phyloP scores from a whole-genome alignment of 768 basidiomycete species.

The Pseudohyphozyma bogoriensis region DNA sequence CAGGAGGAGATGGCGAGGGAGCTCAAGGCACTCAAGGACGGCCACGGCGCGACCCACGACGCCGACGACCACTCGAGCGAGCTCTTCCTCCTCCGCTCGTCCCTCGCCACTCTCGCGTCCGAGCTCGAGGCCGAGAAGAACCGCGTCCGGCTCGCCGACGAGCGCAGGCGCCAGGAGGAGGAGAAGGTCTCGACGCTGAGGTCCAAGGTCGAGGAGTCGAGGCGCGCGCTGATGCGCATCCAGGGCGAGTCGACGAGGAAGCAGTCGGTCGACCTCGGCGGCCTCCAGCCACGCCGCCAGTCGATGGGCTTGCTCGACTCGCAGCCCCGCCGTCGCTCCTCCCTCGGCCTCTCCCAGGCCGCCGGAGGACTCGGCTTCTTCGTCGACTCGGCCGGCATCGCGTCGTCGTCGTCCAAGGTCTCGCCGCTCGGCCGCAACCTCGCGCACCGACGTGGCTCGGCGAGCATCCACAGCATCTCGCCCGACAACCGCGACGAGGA shows the following conservation, averaged over 20 bases:
- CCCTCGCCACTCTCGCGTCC: conserved; percentile 19
- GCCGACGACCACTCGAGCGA: conserved; percentile 15
- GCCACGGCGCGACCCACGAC: not conserved
- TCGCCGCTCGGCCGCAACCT: conserved; percentile 1
- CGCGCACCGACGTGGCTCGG: conserved; percentile 23
- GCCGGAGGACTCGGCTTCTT: conserved; percentile 16
- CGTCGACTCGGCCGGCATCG: not conserved
- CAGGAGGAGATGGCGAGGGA: conserved; percentile 10
- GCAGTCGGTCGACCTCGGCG: not conserved
- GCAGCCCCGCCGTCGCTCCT: conserved; percentile 12
- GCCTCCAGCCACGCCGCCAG: conserved; percentile 3
- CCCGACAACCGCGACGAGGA: conserved; percentile 11
- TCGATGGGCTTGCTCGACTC: conserved; percentile 4
- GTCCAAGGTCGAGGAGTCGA: conserved; percentile 25
- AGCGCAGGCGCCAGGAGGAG: conserved; percentile 15
- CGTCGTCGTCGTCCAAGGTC: not conserved
- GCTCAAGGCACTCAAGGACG: not conserved
- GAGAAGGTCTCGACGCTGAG: conserved; percentile 28
- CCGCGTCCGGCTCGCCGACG: conserved; percentile 11
- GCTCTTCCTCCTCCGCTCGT: conserved; percentile 7
- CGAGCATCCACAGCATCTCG: conserved; percentile 1
- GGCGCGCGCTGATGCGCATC: conserved; percentile 26
- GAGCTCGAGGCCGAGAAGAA: conserved; percentile 20
- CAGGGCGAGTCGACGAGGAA: conserved; percentile 16
- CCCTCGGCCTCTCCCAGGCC: conserved; percentile 17